Base-by-base conservation (phyloP, 768 basidiomycete genomes). In the Galerina sulciceps region DNA sequence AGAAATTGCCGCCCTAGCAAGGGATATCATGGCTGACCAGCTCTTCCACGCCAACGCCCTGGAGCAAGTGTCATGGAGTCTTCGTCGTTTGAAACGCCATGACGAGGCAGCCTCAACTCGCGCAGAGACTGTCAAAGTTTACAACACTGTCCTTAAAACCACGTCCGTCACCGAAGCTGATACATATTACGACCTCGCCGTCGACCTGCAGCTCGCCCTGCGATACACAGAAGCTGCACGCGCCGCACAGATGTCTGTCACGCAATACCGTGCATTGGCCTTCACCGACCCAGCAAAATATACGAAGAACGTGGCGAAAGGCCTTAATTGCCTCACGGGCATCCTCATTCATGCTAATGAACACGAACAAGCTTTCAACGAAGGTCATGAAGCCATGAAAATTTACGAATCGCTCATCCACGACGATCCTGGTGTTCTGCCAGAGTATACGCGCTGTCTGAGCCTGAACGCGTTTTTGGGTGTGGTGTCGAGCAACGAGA, bases 31-130 rank as follows among this genome's bases (percentile, higher is more conserved):
- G 45, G 31, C 55, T 5, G 58, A 60, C 26, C 62, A 60, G 42
- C 34, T 55, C 1, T 60, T 53, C 38, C 51, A 52, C 37, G 62
- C 62, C n/a, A 58, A 63, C 17, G 58, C 62, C 3, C 58, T 59
- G 2, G 50, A 54, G 15, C 52, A 57, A 35, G 42, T 57, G 15
- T 59, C 57, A 15, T 59, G 55, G 57, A 59, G 55, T 15, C 52
- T 57, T 40, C 52, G 58, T 17, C 50, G 46, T 14, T 45, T 63
- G 22, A 43, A 57, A 38, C 51, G 58, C n/a, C 62, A 63, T 36
- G 52, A 57, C 3, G 62, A 63, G 34, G 62, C 62, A n/a, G 58
- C 55, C 9, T 35, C 40, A 3, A 54, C 47, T 8, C 43, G 62
- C 17, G 49, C 51, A 3, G 58, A 63, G 37, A 60, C 62, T 5